Percentiles rank a stretch among this genome's conserved stretches.
Evolutionary conservation across 192 early-diverging fungal species (phyloP).

Genomic region (Geranomyces variabilis): DNA sequence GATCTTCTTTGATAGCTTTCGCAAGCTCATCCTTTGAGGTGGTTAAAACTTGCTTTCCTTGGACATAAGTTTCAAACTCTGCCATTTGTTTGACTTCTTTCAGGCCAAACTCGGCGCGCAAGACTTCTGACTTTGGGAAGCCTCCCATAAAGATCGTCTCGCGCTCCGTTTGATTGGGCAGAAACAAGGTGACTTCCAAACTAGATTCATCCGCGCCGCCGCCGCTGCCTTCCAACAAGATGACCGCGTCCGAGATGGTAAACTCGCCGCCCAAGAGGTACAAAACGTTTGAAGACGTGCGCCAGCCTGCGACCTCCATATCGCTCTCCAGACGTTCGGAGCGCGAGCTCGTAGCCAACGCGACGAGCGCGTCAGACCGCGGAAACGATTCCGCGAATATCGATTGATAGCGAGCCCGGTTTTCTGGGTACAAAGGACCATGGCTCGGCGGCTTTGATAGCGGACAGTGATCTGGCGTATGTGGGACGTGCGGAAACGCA

Average conservation of each 20-base stretch:
- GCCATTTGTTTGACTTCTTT: background rate
- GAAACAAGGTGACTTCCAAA: constrained; percentile 35
- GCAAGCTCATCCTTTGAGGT: constrained; percentile 18
- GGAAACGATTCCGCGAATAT: background rate
- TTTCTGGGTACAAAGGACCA: constrained; percentile 9
- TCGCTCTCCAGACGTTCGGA: constrained; percentile 40
- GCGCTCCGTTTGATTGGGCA: constrained; percentile 40
- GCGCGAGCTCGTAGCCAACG: constrained; percentile 40
- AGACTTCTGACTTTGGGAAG: constrained; percentile 8
- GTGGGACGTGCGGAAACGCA: background rate
- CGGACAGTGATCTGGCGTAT: constrained; percentile 1
- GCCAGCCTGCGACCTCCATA: constrained; percentile 42
- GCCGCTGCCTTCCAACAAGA: constrained; percentile 25
- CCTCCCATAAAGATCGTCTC: constrained; percentile 43
- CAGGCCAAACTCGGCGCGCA: background rate
- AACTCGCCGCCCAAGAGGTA: constrained; percentile 42
- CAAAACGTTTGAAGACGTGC: constrained; percentile 40
- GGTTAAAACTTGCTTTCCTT: background rate
- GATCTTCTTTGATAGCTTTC: background rate
- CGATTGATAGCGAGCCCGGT: background rate
- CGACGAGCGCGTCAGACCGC: constrained; percentile 2
- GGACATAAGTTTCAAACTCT: background rate
- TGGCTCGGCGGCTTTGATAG: background rate
- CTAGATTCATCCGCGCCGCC: background rate
- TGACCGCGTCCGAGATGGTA: constrained; percentile 35